Evolutionary conservation across 1,284 basidiomycete species (phyloP).

Genomic region (Phenoliferia sp.): DNA sequence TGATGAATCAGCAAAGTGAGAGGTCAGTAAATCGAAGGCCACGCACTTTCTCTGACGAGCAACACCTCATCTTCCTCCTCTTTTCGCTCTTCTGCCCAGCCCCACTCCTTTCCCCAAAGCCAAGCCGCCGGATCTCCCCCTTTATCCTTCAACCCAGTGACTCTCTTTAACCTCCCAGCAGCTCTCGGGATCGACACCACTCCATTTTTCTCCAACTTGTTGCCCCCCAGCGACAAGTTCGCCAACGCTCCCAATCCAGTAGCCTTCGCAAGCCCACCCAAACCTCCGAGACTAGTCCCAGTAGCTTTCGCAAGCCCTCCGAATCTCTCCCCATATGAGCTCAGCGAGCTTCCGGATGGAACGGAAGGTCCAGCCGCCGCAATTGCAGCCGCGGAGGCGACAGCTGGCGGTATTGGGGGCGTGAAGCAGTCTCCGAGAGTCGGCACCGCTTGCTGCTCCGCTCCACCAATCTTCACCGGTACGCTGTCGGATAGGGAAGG

Average conservation of each 20-base stretch:
- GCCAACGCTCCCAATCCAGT: slow-evolving; percentile 14
- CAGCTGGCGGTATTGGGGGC: slow-evolving; percentile 5
- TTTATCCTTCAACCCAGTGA: background rate
- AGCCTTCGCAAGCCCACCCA: slow-evolving; percentile 8
- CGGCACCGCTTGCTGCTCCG: background rate
- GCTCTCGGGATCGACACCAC: slow-evolving; percentile 16
- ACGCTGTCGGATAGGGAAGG: slow-evolving; percentile 16
- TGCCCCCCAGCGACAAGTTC: slow-evolving; percentile 11
- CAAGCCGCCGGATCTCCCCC: slow-evolving; percentile 20
- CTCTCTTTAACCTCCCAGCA: background rate
- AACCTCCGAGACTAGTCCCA: background rate
- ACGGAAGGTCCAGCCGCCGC: background rate
- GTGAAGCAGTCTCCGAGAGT: slow-evolving; percentile 29
- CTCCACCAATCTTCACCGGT: background rate
- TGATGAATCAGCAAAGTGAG: background rate
- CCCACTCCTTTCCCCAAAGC: slow-evolving; percentile 60
- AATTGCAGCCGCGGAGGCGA: background rate
- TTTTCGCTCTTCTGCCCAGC: slow-evolving; percentile 49
- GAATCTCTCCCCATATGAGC: background rate
- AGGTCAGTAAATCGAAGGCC: background rate
- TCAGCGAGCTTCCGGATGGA: background rate
- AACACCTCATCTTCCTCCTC: slow-evolving; percentile 64
- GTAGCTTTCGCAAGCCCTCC: background rate
- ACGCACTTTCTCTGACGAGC: slow-evolving; percentile 74
- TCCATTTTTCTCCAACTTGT: slow-evolving; percentile 32